Evolutionary conservation across 352 stramenopile genomes (phyloP).

Genomic region (Phytophthora fragariaefolia): DNA sequence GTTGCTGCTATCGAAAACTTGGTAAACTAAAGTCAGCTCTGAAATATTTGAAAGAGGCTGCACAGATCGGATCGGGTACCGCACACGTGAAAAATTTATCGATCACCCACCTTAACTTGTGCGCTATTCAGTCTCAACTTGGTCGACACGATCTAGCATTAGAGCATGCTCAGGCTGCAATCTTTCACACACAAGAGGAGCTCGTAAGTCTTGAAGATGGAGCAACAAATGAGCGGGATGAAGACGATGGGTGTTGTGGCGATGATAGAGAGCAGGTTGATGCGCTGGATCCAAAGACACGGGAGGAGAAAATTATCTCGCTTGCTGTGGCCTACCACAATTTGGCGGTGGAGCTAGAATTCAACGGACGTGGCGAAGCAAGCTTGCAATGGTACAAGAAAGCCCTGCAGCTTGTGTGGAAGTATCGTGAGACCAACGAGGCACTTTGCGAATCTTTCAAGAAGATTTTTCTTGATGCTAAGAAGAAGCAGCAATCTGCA

Average conservation of each 20-base stretch:
- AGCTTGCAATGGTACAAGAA: conserved; percentile 90
- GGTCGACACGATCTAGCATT: conserved; percentile 71
- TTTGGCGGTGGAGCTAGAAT: conserved; percentile 79
- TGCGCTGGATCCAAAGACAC: conserved; percentile 59
- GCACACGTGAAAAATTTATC: conserved; percentile 77
- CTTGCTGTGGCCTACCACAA: conserved; percentile 86
- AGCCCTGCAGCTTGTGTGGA: conserved; percentile 69
- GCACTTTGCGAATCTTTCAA: conserved; percentile 75
- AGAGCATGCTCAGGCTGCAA: conserved; percentile 78
- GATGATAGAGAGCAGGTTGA: conserved; percentile 25
- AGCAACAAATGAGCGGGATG: conserved; percentile 5
- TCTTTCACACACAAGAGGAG: conserved; percentile 86
- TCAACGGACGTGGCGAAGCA: conserved; percentile 69
- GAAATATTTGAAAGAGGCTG: conserved; percentile 78
- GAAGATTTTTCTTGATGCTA: conserved; percentile 75
- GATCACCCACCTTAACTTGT: conserved; percentile 86
- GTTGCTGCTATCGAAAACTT: conserved; percentile 83
- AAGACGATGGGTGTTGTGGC: conserved; percentile 9
- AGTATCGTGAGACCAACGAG: conserved; percentile 67
- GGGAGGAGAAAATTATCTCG: conserved; percentile 80
- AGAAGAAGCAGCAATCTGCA: conserved; percentile 55
- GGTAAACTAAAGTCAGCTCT: conserved; percentile 75
- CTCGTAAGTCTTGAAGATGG: conserved; percentile 60
- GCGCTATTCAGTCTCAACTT: conserved; percentile 80
- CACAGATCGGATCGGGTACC: conserved; percentile 60